Conservation (phyloP, 1,284 basidiomycete genomes). For the Schizophyllum amplum region DNA sequence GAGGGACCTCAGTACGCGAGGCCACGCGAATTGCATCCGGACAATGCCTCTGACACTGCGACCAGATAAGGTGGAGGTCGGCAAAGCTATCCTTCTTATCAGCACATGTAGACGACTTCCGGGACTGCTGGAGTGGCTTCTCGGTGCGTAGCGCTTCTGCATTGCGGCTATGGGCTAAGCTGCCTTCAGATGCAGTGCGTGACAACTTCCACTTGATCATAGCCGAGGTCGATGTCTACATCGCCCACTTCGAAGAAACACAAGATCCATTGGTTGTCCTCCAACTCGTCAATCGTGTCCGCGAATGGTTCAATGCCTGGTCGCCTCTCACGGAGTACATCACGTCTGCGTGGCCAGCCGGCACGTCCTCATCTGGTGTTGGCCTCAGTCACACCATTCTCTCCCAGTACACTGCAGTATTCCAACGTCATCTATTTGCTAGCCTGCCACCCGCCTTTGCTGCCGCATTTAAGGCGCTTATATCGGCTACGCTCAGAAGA, state of each 20-base stretch:
- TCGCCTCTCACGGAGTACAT: constrained; percentile 48
- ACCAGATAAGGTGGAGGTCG: constrained; percentile 41
- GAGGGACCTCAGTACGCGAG: constrained; percentile 17
- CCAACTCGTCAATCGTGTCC: constrained; percentile 44
- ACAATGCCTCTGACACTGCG: constrained; percentile 1
- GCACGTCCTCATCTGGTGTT: background rate
- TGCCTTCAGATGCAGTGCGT: constrained; percentile 50
- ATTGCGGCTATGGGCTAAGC: constrained; percentile 9
- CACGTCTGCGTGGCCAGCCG: constrained; percentile 1
- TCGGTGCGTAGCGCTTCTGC: constrained; percentile 37
- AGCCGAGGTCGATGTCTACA: constrained; percentile 48
- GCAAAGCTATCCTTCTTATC: constrained; percentile 45
- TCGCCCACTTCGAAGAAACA: constrained; percentile 35
- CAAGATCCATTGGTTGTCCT: constrained; percentile 40
- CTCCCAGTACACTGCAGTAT: constrained; percentile 53
- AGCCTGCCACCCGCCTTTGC: constrained; percentile 59
- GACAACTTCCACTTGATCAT: constrained; percentile 50
- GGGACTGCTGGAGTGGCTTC: constrained; percentile 56
- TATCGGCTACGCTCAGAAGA: constrained; percentile 45
- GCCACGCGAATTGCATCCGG: too few species aligned
- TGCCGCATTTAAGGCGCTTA: constrained; percentile 54
- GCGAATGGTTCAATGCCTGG: constrained; percentile 65
- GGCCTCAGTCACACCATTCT: constrained; percentile 56
- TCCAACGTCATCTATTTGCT: constrained; percentile 65
- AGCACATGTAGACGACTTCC: constrained; percentile 50